phyloP scores from a whole-genome alignment of 768 basidiomycete species.

The Mycena kentingensis region DNA sequence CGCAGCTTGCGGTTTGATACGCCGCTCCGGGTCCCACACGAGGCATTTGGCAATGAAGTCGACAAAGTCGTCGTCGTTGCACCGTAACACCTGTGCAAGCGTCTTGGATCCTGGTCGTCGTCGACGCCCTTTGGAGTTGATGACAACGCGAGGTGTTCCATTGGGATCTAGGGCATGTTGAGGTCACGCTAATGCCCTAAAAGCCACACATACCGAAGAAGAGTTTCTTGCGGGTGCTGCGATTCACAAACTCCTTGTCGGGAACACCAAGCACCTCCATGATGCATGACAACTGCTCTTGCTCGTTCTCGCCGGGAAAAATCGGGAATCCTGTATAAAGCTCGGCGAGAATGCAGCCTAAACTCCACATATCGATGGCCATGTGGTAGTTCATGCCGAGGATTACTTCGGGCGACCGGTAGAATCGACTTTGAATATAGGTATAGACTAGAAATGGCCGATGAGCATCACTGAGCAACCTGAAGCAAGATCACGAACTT shows the following conservation, averaged over 20 bases:
- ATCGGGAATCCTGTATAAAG: constrained; percentile 97
- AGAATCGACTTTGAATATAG: constrained; percentile 99
- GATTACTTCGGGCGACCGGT: constrained; percentile 99
- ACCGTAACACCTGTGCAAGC: constrained; percentile 83
- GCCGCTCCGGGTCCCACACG: constrained; percentile 96
- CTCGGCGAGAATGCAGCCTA: constrained; percentile 97
- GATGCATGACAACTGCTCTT: constrained; percentile 96
- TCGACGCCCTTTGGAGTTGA: constrained; percentile 94
- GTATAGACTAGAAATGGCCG: constrained; percentile 76
- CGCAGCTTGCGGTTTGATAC: constrained; percentile 92
- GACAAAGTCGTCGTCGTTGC: constrained; percentile 92
- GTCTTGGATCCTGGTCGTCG: constrained; percentile 91
- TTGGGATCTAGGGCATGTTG: too few relatives aligned
- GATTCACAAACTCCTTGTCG: constrained; percentile 92
- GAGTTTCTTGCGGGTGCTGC: constrained; percentile 88
- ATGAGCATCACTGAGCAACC: constrained; percentile 6
- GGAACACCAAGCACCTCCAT: constrained; percentile 98
- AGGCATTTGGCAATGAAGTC: constrained; percentile 97
- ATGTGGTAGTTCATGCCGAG: constrained; percentile 99
- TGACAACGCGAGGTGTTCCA: constrained; percentile 88
- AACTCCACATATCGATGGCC: constrained; percentile 99
- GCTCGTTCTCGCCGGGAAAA: constrained; percentile 98
- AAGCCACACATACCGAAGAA: constrained; percentile 79
- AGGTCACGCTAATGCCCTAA: constrained; percentile 12
- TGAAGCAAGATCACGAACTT: constrained; percentile 54